Evolutionary conservation across 352 stramenopile species (phyloP).

Genomic region (Aphanomyces cochlioides): DNA sequence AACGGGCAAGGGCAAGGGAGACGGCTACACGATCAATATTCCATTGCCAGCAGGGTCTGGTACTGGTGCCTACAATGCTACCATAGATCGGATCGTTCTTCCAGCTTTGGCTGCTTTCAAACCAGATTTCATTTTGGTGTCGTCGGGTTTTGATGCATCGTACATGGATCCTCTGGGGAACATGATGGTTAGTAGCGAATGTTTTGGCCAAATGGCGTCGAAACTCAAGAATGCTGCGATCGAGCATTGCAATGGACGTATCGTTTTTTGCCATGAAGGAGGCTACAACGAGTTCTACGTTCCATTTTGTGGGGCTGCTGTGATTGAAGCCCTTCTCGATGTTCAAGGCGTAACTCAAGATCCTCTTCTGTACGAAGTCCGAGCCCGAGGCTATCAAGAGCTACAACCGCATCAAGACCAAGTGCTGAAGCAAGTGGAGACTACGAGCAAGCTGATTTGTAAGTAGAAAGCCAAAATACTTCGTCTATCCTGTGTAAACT

Average conservation of each 20-base stretch:
- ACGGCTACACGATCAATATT: conserved; percentile 78
- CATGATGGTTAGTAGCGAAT: conserved; percentile 79
- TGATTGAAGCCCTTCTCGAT: conserved; percentile 67
- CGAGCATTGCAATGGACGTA: conserved; percentile 44
- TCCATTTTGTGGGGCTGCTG: conserved; percentile 83
- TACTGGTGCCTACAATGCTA: conserved; percentile 59
- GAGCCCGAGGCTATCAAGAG: conserved; percentile 61
- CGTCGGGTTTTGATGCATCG: conserved; percentile 71
- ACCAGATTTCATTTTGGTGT: conserved; percentile 76
- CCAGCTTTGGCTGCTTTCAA: conserved; percentile 65
- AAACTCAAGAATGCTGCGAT: conserved; percentile 48
- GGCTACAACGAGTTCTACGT: conserved; percentile 87
- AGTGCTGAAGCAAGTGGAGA: conserved; percentile 43
- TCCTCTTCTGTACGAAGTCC: conserved; percentile 53
- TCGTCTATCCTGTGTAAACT: too few species aligned
- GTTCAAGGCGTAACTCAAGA: conserved; percentile 54
- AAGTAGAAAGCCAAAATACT: not conserved
- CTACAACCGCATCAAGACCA: conserved; percentile 65
- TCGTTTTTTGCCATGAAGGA: conserved; percentile 77
- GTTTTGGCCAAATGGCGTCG: conserved; percentile 63
- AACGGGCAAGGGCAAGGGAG: conserved; percentile 39
- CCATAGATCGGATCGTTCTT: conserved; percentile 62
- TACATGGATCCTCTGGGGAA: conserved; percentile 75
- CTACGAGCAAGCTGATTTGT: conserved; percentile 3
- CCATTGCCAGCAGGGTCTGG: conserved; percentile 78